These are phyloP conservation scores for Podosphaera xanthii DNA, from an alignment of 2,329 filamentous ascomycete genomes.

Conservation along the genomic window DNA sequence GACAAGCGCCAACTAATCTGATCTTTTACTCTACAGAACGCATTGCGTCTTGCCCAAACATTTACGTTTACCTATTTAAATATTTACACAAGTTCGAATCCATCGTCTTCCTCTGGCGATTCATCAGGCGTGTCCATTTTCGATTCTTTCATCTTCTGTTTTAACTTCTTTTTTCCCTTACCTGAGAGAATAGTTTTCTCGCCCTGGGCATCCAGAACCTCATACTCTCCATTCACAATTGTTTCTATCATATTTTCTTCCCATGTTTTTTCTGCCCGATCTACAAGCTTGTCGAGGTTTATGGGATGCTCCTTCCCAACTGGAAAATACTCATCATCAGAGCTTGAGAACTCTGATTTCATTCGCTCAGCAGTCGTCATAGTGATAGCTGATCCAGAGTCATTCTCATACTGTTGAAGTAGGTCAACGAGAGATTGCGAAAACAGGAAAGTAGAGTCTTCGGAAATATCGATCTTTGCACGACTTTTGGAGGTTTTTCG, in stretches of 20 bases:
- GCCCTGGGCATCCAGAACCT: conserved; percentile 15
- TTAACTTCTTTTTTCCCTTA: conserved; percentile 13
- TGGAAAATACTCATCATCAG: conserved; percentile 12
- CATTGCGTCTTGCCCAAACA: too few relatives aligned
- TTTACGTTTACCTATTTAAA: too few relatives aligned
- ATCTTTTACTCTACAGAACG: too few relatives aligned
- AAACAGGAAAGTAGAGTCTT: conserved; percentile 6
- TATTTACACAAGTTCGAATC: conserved; percentile 15
- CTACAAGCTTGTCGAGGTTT: conserved; percentile 13
- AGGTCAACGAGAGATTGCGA: conserved; percentile 15
- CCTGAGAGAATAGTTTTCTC: conserved; percentile 10
- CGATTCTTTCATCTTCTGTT: conserved; percentile 6
- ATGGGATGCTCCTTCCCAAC: conserved; percentile 8
- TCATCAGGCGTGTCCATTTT: not conserved
- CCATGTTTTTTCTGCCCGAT: conserved; percentile 15
- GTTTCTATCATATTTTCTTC: conserved; percentile 14
- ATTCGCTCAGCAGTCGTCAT: conserved; percentile 6
- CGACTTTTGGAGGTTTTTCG: conserved; percentile 9
- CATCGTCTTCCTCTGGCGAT: conserved; percentile 14
- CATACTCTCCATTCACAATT: conserved; percentile 16
- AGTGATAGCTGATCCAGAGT: conserved; percentile 8
- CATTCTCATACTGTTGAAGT: conserved; percentile 12
- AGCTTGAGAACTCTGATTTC: conserved; percentile 13
- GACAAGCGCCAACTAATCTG: too few relatives aligned
- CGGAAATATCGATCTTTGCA: conserved; percentile 9